Evolutionary conservation across 2,329 filamentous ascomycete genomes (phyloP), one percentile per base, ranked within the genome.

Genomic region (Cladophialophora psammophila): DNA sequence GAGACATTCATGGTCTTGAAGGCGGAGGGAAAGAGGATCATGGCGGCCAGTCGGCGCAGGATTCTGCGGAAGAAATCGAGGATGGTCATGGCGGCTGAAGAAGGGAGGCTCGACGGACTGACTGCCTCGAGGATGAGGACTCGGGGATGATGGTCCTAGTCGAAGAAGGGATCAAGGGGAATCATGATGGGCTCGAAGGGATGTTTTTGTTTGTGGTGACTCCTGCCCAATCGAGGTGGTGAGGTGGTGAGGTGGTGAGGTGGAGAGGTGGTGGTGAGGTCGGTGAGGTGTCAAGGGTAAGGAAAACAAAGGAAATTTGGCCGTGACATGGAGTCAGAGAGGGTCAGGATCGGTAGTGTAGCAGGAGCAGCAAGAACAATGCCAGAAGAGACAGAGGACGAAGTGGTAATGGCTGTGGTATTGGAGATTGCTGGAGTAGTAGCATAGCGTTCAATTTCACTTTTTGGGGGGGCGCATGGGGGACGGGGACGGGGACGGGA

Each of bases 1-100:
- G 66, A 66, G 40, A 68, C 63, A 18, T 56, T 20, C 60, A 65
- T 60, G 63, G 66, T 59, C 54, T 70, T 70, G 60, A 68, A 64
- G 34, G 56, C 69, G 20, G 78, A 78, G 26, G 78, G 78, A 60
- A 81, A 79, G 59, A 80, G 67, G 31, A 81, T 71, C 73, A 80
- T 77, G 18, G 75, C 76, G 67, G 81, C 79, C 64, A 82, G 70
- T 10, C 67, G 71, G 32, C 71, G 71, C 64, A 72, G 67, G 45
- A 72, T 69, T 50, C 58, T 68, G 68, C 68, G 68, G 54, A 70
- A 68, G 66, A 70, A 70, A 35, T 68, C 68, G 68, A 70, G 66
- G 48, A 70, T 53, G 26, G 68, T 68, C 68, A 70, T 70, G 65
- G 50, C 50, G 66, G 13, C 13, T n/a, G 40, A 20, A 15, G 34